Evolutionary conservation across 1,284 basidiomycete genomes (phyloP).

Genomic region (Tremellales sp.): DNA sequence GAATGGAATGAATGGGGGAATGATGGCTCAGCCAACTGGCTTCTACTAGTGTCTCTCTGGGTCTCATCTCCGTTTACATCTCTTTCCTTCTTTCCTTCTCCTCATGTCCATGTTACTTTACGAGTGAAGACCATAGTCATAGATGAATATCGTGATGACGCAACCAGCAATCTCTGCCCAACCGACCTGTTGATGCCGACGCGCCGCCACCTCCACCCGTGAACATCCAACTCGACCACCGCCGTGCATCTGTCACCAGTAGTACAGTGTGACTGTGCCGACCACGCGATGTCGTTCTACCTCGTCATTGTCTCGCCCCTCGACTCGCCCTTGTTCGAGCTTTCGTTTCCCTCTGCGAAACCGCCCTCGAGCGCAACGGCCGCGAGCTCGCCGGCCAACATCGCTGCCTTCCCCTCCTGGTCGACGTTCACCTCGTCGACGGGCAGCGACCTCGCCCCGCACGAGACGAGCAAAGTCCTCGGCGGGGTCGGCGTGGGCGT

Average conservation of each 20-base stretch:
- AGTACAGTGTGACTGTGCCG: too few relatives aligned
- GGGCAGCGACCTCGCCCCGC: conserved; percentile 22
- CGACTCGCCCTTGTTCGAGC: conserved; percentile 48
- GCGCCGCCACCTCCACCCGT: too few relatives aligned
- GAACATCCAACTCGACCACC: too few relatives aligned
- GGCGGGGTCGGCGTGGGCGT: conserved; percentile 6
- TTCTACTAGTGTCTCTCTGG: conserved; percentile 38
- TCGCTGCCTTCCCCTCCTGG: conserved; percentile 11
- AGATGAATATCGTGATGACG: too few relatives aligned
- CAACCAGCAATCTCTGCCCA: too few relatives aligned
- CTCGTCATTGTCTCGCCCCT: conserved; percentile 48
- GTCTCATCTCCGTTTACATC: too few relatives aligned
- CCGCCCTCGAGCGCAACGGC: conserved; percentile 15
- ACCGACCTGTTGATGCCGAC: too few relatives aligned
- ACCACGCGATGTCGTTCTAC: conserved; percentile 52
- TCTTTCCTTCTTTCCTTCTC: too few relatives aligned
- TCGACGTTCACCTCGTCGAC: conserved; percentile 33
- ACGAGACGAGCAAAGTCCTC: conserved; percentile 4
- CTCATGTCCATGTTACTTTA: too few relatives aligned
- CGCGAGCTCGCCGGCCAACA: conserved; percentile 6
- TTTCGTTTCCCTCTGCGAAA: conserved; percentile 41
- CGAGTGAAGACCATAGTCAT: too few relatives aligned
- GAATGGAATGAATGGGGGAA: conserved; percentile 29
- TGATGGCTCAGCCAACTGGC: conserved; percentile 46
- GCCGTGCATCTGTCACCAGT: neutral